Evolutionary conservation across 2,329 filamentous ascomycete species (phyloP), one percentile per base, ranked within the genome.

Genomic region (Metarhizium humberi): DNA sequence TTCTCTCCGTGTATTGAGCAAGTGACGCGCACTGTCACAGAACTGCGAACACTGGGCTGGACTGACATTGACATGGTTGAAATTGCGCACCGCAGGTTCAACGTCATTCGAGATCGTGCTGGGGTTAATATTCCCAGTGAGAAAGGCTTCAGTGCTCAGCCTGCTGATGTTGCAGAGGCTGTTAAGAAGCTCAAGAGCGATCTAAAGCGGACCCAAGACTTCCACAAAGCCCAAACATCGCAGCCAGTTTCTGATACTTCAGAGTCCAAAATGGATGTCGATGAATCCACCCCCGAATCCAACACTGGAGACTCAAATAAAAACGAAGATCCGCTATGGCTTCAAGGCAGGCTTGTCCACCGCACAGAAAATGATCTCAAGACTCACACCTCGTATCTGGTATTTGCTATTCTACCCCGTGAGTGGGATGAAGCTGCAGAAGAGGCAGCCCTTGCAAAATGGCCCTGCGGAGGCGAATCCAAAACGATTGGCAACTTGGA

Each of bases 1-100:
- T 99, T 99, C 73, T 95, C 88, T 1, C 94, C 94, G 0, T 99
- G 94, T 71, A 95, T 99, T 61, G 94, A 99, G 72, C 94, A 99
- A 74, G 92, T 95, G 25, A 90, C 88, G 53, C 83, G 85, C 55
- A 97, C 94, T 0, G 85, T 96, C 54, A 86, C 88, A 11, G 82
- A 83, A 13, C 79, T 99, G 70, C 86, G 92, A 54, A 81, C 84
- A 42, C 75, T 91, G 6, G 90, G 90, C 53, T 99, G 94, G 94
- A 80, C 91, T 10, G 87, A 92, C 56, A 95, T 97, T 60, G 85
- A 89, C 62, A 96, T 96, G 89, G 88, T 95, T 1, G 94, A 96
- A 71, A 82, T 99, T 11, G 77, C 84, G 11, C 86, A 96, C 63
- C 85, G 83, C 62, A 84, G 87, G 3, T 80, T 96, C 53, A 88